These are phyloP conservation scores for Chrysanthemum seticuspe DNA, from an alignment of 129 eudicot genomes.

Conservation along the genomic window DNA sequence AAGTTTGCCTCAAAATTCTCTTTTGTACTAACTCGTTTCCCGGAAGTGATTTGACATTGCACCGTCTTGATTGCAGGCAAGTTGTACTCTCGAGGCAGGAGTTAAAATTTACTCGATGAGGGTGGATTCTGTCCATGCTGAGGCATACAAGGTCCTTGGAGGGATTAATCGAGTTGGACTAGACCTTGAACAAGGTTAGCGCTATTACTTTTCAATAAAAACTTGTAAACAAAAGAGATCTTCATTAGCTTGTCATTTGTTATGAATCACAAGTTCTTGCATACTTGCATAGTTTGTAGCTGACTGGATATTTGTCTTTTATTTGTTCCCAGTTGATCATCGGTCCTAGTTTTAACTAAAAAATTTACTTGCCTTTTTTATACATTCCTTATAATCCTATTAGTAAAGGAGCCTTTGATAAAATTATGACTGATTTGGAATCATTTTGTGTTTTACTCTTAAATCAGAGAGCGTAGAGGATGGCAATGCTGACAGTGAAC, in stretches of 20 bases:
- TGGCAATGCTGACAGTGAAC: slow-evolving; percentile 38
- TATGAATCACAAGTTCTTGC: not conserved
- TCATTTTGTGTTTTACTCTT: slow-evolving; percentile 14
- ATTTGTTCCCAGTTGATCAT: not conserved
- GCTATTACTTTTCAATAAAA: slow-evolving; percentile 1
- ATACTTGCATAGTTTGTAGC: not conserved
- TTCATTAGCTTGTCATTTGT: slow-evolving; percentile 6
- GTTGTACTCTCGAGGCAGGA: slow-evolving; percentile 98
- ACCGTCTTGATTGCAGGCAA: slow-evolving; percentile 51
- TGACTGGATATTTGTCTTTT: not conserved
- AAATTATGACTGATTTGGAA: slow-evolving; percentile 10
- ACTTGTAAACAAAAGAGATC: slow-evolving; percentile 1
- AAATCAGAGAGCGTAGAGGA: slow-evolving; percentile 55
- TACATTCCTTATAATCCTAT: not conserved
- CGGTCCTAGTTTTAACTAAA: not conserved
- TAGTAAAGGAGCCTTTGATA: slow-evolving; percentile 9
- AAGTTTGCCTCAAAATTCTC: not conserved
- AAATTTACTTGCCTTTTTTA: not conserved
- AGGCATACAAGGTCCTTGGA: slow-evolving; percentile 92
- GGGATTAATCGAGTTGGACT: slow-evolving; percentile 87
- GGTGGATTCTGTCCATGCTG: slow-evolving; percentile 93
- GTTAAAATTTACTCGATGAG: slow-evolving; percentile 90
- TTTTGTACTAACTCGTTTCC: not conserved
- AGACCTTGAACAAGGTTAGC: slow-evolving; percentile 71
- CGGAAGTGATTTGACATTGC: slow-evolving; percentile 12